Evolutionary conservation across 1,284 basidiomycete genomes (phyloP), one percentile per base, ranked within the genome.

Genomic region (Boletus sp.): DNA sequence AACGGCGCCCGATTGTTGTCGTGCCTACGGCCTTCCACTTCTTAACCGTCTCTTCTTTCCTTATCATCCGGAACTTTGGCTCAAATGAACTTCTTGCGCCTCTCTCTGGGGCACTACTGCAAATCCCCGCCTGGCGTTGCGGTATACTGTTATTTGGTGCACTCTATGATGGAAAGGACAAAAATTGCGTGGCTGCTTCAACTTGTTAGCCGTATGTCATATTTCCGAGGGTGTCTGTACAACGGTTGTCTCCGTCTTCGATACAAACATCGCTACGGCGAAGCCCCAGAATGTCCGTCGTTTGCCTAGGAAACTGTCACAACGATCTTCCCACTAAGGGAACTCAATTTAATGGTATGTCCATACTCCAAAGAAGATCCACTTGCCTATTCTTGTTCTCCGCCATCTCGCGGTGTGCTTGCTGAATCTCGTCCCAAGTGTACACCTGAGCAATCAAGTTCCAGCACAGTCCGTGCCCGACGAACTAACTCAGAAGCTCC

Each of bases 321-420:
- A 39, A 83, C 63, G 38, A 84, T 80, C 65, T 84, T 83, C 44
- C 81, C 81, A 46, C 79, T 80, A 29, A 51, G 33, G 49, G 46
- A 47, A 30, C n/a, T 45, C 29, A 43, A 12, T 13, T 41, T 29
- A 4, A 17, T 19, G 3, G 4, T n/a, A 26, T 29, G 29, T 40
- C 34, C n/a, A 22, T 41, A 32, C 27, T 1, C 38, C 50, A 38
- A 34, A 13, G 6, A 48, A 49, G 42, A 47, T 46, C 19, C 29
- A 62, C 71, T 61, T 51, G 76, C 83, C 72, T 78, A 58, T 81
- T 96, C 63, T 81, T 84, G 65, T 94, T 90, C 36, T 74, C 82
- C 61, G 88, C 84, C 89, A 97, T 94, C 69, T 90, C 87, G 51
- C 80, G 76, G 57, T 94, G 92, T 2, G 92, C 94, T 40, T 82